These are phyloP conservation scores for Chrysosporium keratinophilum DNA, from an alignment of 2,329 filamentous ascomycete genomes.

Conservation along the genomic window DNA sequence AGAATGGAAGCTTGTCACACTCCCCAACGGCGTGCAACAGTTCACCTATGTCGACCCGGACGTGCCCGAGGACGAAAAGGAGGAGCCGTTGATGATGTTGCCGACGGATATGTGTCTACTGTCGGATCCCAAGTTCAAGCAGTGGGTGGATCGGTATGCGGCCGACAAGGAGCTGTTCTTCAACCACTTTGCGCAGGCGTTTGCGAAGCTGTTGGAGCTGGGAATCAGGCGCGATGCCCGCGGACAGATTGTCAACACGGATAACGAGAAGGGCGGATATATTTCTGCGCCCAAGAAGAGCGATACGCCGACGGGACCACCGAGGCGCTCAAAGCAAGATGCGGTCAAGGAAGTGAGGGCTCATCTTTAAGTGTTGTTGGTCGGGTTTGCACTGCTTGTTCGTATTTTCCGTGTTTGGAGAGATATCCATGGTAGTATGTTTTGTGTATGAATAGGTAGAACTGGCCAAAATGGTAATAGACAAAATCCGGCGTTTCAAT, in stretches of 20 bases:
- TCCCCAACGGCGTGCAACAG: conserved; percentile 45
- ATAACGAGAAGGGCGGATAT: conserved; percentile 50
- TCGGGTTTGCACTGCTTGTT: conserved; percentile 13
- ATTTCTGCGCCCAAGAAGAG: conserved; percentile 49
- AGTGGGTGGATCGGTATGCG: conserved; percentile 51
- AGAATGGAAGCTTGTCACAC: conserved; percentile 46
- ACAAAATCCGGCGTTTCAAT: too few species aligned
- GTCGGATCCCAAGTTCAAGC: conserved; percentile 43
- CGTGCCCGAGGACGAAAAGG: conserved; percentile 29
- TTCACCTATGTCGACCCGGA: conserved; percentile 53
- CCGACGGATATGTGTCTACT: conserved; percentile 53
- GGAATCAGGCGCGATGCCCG: conserved; percentile 47
- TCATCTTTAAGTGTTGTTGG: conserved; percentile 5
- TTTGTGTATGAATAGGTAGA: not conserved
- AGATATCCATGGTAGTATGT: not conserved
- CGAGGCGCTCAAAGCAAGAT: conserved; percentile 18
- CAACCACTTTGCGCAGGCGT: conserved; percentile 48
- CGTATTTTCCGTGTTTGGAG: not conserved
- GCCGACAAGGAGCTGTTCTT: conserved; percentile 54
- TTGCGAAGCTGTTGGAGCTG: conserved; percentile 52
- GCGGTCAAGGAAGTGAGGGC: not conserved
- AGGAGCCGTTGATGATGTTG: conserved; percentile 55
- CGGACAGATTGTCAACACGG: conserved; percentile 46
- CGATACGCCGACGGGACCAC: conserved; percentile 22
- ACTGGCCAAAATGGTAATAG: too few species aligned